phyloP scores from a whole-genome alignment of 805 yeast species.

The Middelhovenomyces tepae region DNA sequence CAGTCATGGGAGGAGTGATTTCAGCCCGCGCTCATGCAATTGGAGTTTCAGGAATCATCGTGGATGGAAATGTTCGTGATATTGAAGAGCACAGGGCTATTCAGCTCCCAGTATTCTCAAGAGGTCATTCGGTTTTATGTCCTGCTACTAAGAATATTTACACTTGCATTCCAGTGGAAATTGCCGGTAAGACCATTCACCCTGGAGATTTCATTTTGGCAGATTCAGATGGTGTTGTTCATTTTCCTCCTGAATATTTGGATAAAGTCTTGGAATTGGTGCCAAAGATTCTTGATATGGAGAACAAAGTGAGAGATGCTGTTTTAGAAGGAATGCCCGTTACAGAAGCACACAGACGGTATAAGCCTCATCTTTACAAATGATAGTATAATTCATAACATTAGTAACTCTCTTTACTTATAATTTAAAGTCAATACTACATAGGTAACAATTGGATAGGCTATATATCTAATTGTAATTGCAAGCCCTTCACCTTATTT shows the following conservation, averaged over 20 bases:
- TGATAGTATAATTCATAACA: too few relatives aligned
- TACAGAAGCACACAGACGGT: slow-evolving; percentile 9
- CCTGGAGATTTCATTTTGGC: slow-evolving; percentile 11
- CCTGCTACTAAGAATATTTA: slow-evolving; percentile 10
- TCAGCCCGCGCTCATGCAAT: slow-evolving; percentile 8
- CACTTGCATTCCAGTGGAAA: too few relatives aligned
- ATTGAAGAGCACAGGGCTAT: slow-evolving; percentile 10
- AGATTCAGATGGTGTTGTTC: slow-evolving; percentile 11
- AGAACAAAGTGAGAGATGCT: slow-evolving; percentile 10
- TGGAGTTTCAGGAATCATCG: slow-evolving; percentile 11
- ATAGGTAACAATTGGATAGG: too few relatives aligned
- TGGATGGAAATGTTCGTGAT: slow-evolving; percentile 10
- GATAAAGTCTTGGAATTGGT: slow-evolving; percentile 7
- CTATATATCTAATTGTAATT: too few relatives aligned
- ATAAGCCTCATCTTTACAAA: too few relatives aligned
- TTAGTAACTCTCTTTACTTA: too few relatives aligned
- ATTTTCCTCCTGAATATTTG: slow-evolving; percentile 6
- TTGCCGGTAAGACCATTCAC: too few relatives aligned
- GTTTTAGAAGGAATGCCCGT: slow-evolving; percentile 9
- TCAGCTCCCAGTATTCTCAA: slow-evolving; percentile 8
- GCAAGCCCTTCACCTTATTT: too few relatives aligned
- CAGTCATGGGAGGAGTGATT: slow-evolving; percentile 12
- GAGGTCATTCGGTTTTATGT: slow-evolving; percentile 10
- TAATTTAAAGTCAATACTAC: too few relatives aligned
- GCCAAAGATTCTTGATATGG: slow-evolving; percentile 9